Evolutionary conservation across 2,329 filamentous ascomycete genomes (phyloP), one percentile per base, ranked within the genome.

Genomic region (Leptographium radiaticola): DNA sequence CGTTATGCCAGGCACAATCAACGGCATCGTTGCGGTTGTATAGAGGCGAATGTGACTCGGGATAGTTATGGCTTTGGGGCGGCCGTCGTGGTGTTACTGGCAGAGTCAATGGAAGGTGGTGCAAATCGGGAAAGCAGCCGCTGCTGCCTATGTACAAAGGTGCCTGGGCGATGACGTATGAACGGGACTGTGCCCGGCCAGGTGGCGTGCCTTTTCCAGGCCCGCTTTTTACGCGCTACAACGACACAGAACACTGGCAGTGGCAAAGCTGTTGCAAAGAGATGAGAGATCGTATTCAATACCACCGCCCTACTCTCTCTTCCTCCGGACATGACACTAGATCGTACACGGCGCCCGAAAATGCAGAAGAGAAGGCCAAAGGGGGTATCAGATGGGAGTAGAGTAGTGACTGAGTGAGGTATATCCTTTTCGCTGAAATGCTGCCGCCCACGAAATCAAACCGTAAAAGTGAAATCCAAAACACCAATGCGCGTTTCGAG

Each of bases 1-100:
- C 58, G 71, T 80, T 60, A 82, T 68, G 63, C 76, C 77, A 53
- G 80, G 79, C 18, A 81, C 74, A 61, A 84, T 73, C 68, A 84
- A 80, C 77, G 81, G 81, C 81, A 84, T 77, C 7, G 65, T 82
- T 31, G 46, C 8, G 15, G 31, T 18, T 33, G 51, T 5, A 18
- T 16, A 36, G 13, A 43, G 4, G 25, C 5, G 25, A 25, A 25
- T 25, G 25, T 25, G 25, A 25, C 3, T 25, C 25, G 25, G 25
- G 11, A 38, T 16, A 1, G 20, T 4, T 12, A 11, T 31, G 31
- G 30, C 8, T 34, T 34, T 33, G 46, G 25, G 25, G 25, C 5
- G 25, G 25, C 25, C 5, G 25, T 25, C 25, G 25, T 25, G 25
- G 25, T 25, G 25, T 25, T 25, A 25, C 5, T 25, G 25, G 25